Evolutionary conservation across 2,329 filamentous ascomycete genomes (phyloP), one percentile per base, ranked within the genome.

Genomic region (Fusarium sp.): DNA sequence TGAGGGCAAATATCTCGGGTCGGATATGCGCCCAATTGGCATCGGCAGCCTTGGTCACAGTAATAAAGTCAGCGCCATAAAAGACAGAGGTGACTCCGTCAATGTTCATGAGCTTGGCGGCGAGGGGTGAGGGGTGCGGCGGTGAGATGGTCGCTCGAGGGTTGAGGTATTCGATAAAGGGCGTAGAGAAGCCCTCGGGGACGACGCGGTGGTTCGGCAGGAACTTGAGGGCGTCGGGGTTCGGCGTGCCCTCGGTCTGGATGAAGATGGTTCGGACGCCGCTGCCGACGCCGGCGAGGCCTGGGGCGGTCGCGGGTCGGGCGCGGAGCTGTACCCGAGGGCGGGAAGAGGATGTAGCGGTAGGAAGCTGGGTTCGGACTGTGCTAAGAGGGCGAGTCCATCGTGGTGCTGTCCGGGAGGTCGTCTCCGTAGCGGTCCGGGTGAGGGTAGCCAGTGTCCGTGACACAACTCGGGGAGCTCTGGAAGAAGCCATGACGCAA

Each of bases 221-320:
- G 85, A 99, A 99, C 85, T 99, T 99, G 79, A 98, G 89, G 37
- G 95, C 95, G 85, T 98, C 95, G n/a, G 91, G 88, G 84, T 99
- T 99, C 29, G 96, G 96, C 1, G 96, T 99, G 75, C 89, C 90
- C 81, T 98, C 96, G 6, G 96, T 98, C 85, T 99, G 96, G 80
- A 99, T 99, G 87, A 98, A 99, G 83, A 99, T 97, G 27, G 91
- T 95, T 74, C 96, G 92, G 69, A 82, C 82, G 59, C 85, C 84
- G 63, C 79, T 79, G 34, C 81, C 78, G 60, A 79, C 74, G 50
- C 78, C 64, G 69, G 76, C 73, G 47, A 79, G 71, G 57, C 75
- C 67, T 14, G 79, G 75, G 29, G 66, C 64, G 18, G 70, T 40
- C 16, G 61, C 69, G 24, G 45, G 64, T 54, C 72, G 61, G 63